Evolutionary conservation across 495 filamentous ascomycete species (phyloP), one percentile per base, ranked within the genome.

Genomic region (Podospora pseudopauciseta): DNA sequence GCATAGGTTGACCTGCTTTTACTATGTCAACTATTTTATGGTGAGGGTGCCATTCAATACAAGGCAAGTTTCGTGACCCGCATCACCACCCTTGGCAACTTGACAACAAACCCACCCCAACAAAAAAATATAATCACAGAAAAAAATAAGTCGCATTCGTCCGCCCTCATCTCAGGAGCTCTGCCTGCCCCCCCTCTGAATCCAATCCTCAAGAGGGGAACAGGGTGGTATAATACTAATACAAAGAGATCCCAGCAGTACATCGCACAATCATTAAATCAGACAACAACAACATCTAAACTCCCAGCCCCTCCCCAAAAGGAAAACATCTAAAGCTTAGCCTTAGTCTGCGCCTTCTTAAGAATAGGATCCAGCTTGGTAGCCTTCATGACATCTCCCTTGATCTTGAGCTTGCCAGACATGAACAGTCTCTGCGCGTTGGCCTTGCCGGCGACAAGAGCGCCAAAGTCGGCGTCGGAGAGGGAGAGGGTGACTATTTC

Each of bases 321-420:
- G 23, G 61, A 65, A 9, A 11, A 58, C 63, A 65, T 80, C 82
- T 85, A 94, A 80, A 97, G 83, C 84, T 96, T 97, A 72, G 92
- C 88, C 83, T 91, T 93, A 69, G 84, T 81, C 73, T 84, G 86
- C 78, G 93, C 91, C 84, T 93, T 96, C 86, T 93, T 93, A 69
- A 98, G 82, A 76, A 97, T 88, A 64, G 93, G 92, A 79, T 97
- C 92, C 80, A 95, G 89, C 88, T 96, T 97, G 58, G 95, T 97
- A 27, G 95, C 95, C 87, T 96, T 96, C 96, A 98, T 98, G 61
- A 99, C 89, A 80, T 98, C 92, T 61, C 95, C 95, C 87, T 93
- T 96, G 75, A 98, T 87, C 90, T 97, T 99, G 75, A 99, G 85
- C 85, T 96, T 97, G 75, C 95, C 95, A 7, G 86, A 86, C 93